Percentiles rank a stretch among this genome's conserved stretches.
These are phyloP conservation scores for Talaromyces sp. DNA, from an alignment of 2,329 filamentous ascomycete genomes.

Conservation along the genomic window DNA sequence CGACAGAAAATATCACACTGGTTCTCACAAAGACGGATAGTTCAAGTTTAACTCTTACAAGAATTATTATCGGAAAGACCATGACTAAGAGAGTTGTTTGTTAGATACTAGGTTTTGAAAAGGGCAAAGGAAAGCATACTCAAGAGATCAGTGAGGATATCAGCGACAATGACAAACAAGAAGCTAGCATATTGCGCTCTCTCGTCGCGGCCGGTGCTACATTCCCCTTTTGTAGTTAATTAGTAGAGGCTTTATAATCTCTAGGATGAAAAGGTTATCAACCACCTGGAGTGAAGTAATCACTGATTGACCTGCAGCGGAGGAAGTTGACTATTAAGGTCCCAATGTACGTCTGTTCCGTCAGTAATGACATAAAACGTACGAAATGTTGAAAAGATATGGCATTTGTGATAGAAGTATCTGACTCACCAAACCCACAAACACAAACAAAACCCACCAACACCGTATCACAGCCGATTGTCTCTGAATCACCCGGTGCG, in stretches of 20 bases:
- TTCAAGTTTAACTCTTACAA: slow-evolving; percentile 32
- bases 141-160: slow-evolving; percentile 32
- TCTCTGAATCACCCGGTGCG: slow-evolving; percentile 31
- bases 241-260: neutral
- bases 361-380: neutral
- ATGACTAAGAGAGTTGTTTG: slow-evolving; percentile 25
- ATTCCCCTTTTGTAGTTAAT: slow-evolving; percentile 16
- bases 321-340: slow-evolving; percentile 32
- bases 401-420: too few relatives aligned
- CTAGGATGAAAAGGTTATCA: neutral
- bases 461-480: slow-evolving; percentile 26
- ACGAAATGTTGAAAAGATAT: neutral
- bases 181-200: slow-evolving; percentile 28
- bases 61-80: slow-evolving; percentile 31
- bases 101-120: neutral
- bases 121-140: slow-evolving; percentile 17
- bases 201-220: slow-evolving; percentile 22
- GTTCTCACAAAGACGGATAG: slow-evolving; percentile 27
- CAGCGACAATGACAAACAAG: slow-evolving; percentile 30
- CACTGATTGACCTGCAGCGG: slow-evolving; percentile 30
- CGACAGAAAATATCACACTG: slow-evolving; percentile 23
- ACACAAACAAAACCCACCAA: slow-evolving; percentile 34
- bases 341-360: slow-evolving; percentile 28
- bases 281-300: slow-evolving; percentile 28
- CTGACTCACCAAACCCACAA: slow-evolving; percentile 26